Percentiles rank a stretch among this genome's conserved stretches.
phyloP scores from a whole-genome alignment of 306 rosid species.

The Herpetospermum pedunculosum region DNA sequence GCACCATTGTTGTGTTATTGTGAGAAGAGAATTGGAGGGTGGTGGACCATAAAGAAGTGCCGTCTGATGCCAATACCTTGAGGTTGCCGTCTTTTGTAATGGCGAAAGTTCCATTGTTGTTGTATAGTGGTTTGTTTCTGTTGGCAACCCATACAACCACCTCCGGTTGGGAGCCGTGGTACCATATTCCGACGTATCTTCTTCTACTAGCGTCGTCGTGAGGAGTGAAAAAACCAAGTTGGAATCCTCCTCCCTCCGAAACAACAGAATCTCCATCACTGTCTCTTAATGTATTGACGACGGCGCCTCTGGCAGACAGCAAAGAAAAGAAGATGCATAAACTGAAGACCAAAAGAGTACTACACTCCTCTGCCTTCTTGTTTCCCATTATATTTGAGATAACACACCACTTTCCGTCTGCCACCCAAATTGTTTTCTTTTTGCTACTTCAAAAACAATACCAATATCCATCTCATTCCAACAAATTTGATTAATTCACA shows the following conservation, averaged over 20 bases:
- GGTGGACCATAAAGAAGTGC: constrained; percentile 7
- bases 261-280: constrained; percentile 10
- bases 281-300: neutral
- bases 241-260: constrained; percentile 17
- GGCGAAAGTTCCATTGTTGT: constrained; percentile 11
- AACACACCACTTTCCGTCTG: no score
- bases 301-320: neutral
- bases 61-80: neutral
- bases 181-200: constrained; percentile 36
- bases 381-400: no score
- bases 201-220: neutral
- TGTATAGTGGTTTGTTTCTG: neutral
- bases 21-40: fast-evolving
- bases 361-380: no score
- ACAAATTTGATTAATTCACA: no score
- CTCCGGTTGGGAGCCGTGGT: neutral
- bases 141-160: constrained; percentile 44
- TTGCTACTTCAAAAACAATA: no score
- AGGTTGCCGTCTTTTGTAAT: constrained; percentile 28
- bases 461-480: no score
- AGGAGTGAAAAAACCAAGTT: constrained; percentile 30
- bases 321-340: neutral
- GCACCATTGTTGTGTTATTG: constrained; percentile 11
- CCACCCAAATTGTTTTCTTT: no score
- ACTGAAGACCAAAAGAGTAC: no score